A percentile compares a stretch with the other conserved stretches of the same genome.
Conservation (phyloP, 768 basidiomycete genomes). For the Rhodotorula taiwanensis region DNA sequence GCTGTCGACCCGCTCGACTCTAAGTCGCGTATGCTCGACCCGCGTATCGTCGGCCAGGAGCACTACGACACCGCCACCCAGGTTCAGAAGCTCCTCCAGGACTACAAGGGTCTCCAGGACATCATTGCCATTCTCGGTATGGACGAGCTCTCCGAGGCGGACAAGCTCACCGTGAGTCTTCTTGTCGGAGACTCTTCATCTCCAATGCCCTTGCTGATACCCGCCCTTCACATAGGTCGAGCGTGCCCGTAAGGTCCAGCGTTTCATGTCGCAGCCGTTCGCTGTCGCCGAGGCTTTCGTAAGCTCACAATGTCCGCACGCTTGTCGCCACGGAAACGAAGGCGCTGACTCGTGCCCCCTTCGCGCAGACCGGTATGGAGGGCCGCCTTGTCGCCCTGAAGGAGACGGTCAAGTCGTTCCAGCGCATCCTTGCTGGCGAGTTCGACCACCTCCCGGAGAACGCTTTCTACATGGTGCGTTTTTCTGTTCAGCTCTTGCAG, state of each 20-base stretch:
- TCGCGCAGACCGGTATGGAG: slow-evolving; percentile 6
- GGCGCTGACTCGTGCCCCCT: too few species aligned
- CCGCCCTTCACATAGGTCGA: slow-evolving; percentile 50
- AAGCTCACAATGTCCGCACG: too few species aligned
- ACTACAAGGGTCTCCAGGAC: slow-evolving; percentile 58
- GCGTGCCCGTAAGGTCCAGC: slow-evolving; percentile 92
- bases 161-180: slow-evolving; percentile 72
- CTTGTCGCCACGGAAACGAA: too few species aligned
- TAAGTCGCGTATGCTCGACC: slow-evolving; percentile 99
- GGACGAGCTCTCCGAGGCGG: slow-evolving; percentile 99
- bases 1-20: slow-evolving; percentile 99
- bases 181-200: background rate
- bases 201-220: background rate
- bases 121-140: slow-evolving; percentile 99
- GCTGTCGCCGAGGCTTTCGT: slow-evolving; percentile 75
- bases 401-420: slow-evolving; percentile 63
- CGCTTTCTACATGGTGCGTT: slow-evolving; percentile 80
- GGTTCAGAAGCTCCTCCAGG: slow-evolving; percentile 91
- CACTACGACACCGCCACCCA: slow-evolving; percentile 93
- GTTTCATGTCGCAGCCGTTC: slow-evolving; percentile 99
- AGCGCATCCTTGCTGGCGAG: slow-evolving; percentile 84
- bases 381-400: slow-evolving; percentile 79
- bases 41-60: slow-evolving; percentile 90
- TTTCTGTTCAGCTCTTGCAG: too few species aligned
- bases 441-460: slow-evolving; percentile 90